Conservation (phyloP, 2,329 filamentous ascomycete genomes). For the Fusarium mangiferae region DNA sequence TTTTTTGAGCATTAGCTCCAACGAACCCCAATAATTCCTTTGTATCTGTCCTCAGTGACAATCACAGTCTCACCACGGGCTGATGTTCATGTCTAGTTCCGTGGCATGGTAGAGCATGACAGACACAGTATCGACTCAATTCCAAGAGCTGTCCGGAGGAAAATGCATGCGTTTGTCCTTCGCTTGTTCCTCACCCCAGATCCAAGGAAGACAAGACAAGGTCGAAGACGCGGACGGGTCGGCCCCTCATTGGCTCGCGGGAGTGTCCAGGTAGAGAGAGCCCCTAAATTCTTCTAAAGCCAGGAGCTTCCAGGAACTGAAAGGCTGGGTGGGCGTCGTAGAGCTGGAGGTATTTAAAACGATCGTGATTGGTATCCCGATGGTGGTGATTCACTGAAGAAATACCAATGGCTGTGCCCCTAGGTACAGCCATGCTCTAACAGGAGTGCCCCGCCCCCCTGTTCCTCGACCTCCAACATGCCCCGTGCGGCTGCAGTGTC, state of each 20-base stretch:
- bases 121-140: conserved; percentile 36
- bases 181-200: conserved; percentile 33
- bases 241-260: conserved; percentile 43
- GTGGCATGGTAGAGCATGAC: conserved; percentile 7
- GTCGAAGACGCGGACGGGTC: conserved; percentile 42
- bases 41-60: neutral
- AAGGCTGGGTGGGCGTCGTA: conserved; percentile 34
- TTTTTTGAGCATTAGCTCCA: conserved; percentile 7
- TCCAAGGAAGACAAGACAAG: conserved; percentile 31
- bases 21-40: neutral
- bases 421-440: conserved; percentile 28
- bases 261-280: conserved; percentile 32
- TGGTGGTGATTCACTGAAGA: neutral
- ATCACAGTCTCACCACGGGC: conserved; percentile 8
- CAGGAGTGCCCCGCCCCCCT: conserved; percentile 39
- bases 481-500: conserved; percentile 43
- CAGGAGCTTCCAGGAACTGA: conserved; percentile 36
- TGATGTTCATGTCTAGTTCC: neutral
- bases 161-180: conserved; percentile 30
- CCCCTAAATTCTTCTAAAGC: conserved; percentile 43
- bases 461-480: conserved; percentile 34
- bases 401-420: conserved; percentile 27
- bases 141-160: conserved; percentile 15
- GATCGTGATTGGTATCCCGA: conserved; percentile 7
- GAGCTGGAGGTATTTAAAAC: conserved; percentile 17